Evolutionary conservation across 495 filamentous ascomycete genomes (phyloP).

Genomic region (Hyaloscypha bicolor): DNA sequence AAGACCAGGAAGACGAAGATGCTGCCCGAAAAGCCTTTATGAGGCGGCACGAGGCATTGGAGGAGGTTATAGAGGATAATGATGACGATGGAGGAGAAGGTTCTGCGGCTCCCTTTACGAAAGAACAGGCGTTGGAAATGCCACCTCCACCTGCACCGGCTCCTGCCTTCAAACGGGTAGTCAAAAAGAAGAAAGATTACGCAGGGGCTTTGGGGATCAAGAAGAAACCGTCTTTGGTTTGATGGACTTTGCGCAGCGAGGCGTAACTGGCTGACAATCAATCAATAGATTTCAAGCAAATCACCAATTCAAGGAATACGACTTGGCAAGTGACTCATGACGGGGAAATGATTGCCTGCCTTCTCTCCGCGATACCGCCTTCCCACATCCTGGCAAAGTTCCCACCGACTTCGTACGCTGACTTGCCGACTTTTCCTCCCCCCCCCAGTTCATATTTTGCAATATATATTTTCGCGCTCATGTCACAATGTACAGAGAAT

Average conservation of each 20-base stretch:
- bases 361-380: too few relatives aligned
- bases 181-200: conserved; percentile 84
- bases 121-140: conserved; percentile 35
- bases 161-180: conserved; percentile 64
- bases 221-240: conserved; percentile 69
- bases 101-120: conserved; percentile 34
- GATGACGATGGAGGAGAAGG: conserved; percentile 34
- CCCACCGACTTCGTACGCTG: too few relatives aligned
- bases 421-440: too few relatives aligned
- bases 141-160: conserved; percentile 44
- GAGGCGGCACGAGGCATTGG: conserved; percentile 47
- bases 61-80: conserved; percentile 44
- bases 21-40: conserved; percentile 78
- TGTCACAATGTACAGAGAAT: too few relatives aligned
- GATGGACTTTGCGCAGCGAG: conserved; percentile 12
- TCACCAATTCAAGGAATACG: too few relatives aligned
- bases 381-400: too few relatives aligned
- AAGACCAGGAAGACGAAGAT: conserved; percentile 87
- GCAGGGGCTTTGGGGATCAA: conserved; percentile 80
- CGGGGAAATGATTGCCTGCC: too few relatives aligned
- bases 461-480: too few relatives aligned
- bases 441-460: too few relatives aligned
- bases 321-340: too few relatives aligned
- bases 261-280: neutral
- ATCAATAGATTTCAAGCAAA: neutral